Conservation (phyloP, 192 early-diverging fungal species). For the Gorgonomyces haynaldii region DNA sequence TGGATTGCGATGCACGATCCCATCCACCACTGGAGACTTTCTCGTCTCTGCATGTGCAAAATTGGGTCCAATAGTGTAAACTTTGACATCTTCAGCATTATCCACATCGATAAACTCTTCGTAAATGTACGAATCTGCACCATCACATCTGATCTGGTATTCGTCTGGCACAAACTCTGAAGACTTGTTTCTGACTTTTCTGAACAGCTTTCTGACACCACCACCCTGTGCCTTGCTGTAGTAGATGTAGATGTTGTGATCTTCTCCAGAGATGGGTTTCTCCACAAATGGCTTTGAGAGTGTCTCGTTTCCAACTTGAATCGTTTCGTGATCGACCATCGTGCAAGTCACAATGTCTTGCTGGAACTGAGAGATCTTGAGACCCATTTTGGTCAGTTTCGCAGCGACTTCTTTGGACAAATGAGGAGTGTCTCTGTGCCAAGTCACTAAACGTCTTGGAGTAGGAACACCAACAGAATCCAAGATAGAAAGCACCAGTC, state of each 20-base stretch:
- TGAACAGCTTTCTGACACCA: constrained; percentile 30
- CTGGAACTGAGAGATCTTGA: constrained; percentile 7
- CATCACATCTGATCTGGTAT: constrained; percentile 52
- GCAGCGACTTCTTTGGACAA: constrained; percentile 40
- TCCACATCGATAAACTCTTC: constrained; percentile 91
- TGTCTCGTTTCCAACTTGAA: constrained; percentile 46
- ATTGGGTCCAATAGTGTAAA: constrained; percentile 84
- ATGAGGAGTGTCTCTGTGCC: constrained; percentile 53
- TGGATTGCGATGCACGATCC: constrained; percentile 84
- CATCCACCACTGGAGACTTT: constrained; percentile 95
- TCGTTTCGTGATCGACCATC: constrained; percentile 20
- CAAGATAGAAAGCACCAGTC: constrained; percentile 74
- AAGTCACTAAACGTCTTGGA: constrained; percentile 62
- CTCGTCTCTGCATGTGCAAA: constrained; percentile 93
- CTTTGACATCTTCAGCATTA: constrained; percentile 94
- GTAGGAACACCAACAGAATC: constrained; percentile 71
- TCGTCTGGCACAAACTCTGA: constrained; percentile 73
- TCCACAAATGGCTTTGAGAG: constrained; percentile 94
- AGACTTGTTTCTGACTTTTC: constrained; percentile 76
- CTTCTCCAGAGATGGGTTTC: constrained; percentile 90
- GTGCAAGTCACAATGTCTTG: background rate
- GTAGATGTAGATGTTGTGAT: constrained; percentile 97
- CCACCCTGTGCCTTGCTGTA: constrained; percentile 72
- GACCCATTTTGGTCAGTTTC: constrained; percentile 37
- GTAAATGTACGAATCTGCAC: constrained; percentile 70